Percentiles rank a stretch among this genome's conserved stretches.
phyloP scores from a whole-genome alignment of 2,329 filamentous ascomycete species.

The Geosmithia flava region DNA sequence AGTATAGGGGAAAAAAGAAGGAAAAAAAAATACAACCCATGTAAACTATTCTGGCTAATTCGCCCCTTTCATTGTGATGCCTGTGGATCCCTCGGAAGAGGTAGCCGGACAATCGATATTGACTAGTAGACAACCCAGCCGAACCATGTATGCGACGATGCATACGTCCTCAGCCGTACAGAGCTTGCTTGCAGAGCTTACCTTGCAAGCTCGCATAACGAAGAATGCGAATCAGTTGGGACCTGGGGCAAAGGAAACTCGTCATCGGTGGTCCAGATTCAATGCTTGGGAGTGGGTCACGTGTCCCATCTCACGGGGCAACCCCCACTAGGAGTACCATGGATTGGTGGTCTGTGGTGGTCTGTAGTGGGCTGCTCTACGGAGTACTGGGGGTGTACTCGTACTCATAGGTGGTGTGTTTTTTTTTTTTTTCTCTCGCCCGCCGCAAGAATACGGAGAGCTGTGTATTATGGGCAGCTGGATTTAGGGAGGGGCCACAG shows the following conservation, averaged over 20 bases:
- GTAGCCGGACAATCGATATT: neutral
- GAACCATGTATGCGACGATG: no score
- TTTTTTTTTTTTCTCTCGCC: neutral
- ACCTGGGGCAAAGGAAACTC: neutral
- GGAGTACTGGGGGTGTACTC: no score
- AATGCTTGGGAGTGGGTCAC: neutral
- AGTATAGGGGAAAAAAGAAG: neutral
- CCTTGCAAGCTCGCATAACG: no score
- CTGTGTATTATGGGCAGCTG: no score
- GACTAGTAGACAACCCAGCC: no score
- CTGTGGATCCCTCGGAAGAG: neutral
- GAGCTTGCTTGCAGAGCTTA: no score
- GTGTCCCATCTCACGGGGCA: neutral
- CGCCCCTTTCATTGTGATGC: neutral
- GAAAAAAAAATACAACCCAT: neutral
- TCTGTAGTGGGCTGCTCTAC: neutral
- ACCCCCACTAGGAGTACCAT: neutral
- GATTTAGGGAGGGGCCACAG: no score
- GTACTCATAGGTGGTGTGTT: neutral
- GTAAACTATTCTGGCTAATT: conserved; percentile 5
- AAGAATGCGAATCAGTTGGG: no score
- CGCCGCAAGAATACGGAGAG: neutral
- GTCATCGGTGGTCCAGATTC: neutral
- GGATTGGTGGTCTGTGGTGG: no score
- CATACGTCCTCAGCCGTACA: no score